These are phyloP conservation scores for Wickerhamomyces bisporus DNA, from an alignment of 805 yeast genomes.

Conservation along the genomic window DNA sequence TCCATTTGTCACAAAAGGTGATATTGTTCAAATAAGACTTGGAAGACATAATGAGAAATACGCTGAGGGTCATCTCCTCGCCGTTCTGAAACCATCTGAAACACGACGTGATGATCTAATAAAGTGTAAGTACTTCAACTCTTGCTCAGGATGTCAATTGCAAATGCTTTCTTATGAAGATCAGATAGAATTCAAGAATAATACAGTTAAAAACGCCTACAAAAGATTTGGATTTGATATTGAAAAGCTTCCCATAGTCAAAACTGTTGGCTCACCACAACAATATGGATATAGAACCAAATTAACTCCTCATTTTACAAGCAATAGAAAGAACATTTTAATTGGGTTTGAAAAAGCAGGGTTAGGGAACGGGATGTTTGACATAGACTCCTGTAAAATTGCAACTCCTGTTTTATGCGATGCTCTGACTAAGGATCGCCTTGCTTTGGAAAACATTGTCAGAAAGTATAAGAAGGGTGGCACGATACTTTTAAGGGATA, in stretches of 20 bases:
- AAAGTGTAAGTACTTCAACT: conserved; percentile 70
- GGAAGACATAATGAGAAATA: conserved; percentile 69
- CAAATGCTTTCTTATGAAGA: conserved; percentile 69
- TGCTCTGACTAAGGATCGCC: conserved; percentile 67
- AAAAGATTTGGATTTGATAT: conserved; percentile 59
- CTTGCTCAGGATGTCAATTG: conserved; percentile 91
- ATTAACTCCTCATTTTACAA: conserved; percentile 90
- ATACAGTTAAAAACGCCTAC: conserved; percentile 77
- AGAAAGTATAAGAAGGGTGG: conserved; percentile 69
- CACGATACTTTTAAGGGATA: conserved; percentile 78
- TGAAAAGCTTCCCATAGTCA: conserved; percentile 42
- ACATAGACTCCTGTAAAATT: conserved; percentile 86
- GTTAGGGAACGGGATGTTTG: conserved; percentile 42
- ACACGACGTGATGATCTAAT: conserved; percentile 51
- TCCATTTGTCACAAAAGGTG: conserved; percentile 87
- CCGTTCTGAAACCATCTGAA: conserved; percentile 37
- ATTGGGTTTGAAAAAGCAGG: conserved; percentile 77
- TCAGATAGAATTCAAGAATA: conserved; percentile 65
- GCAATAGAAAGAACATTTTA: conserved; percentile 51
- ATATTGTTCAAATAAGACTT: conserved; percentile 59
- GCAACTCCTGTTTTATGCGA: conserved; percentile 75
- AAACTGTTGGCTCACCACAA: conserved; percentile 74
- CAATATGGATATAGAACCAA: conserved; percentile 79
- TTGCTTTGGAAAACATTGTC: conserved; percentile 37
- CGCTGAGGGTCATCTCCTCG: conserved; percentile 67